Base-by-base conservation (phyloP, 805 yeast species). In the Pichia kluyveri region DNA sequence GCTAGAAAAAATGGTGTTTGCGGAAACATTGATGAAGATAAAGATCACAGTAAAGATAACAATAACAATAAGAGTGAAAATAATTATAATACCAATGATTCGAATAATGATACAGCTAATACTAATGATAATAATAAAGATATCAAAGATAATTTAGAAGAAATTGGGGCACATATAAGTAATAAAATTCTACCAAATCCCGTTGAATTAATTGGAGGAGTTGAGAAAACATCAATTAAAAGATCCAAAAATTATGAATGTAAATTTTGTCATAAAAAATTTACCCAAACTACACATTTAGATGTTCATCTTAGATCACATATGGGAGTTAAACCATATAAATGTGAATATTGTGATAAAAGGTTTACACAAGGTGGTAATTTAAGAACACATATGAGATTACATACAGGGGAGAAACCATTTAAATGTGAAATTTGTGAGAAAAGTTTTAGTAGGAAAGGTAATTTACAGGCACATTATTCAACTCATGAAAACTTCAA, bases 371-470 rank as follows among this genome's bases (percentile, higher is more conserved):
- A 88, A 62, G 91, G 96, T 42, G 96, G 96, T 23, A 88, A 88
- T 63, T 69, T 89, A 55, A 67, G 95, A 47, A 89, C 96, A 0
- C 96, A 89, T 68, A 70, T 80, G 58, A 70, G 96, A 53, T 70
- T 88, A 34, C 96, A 88, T 59, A 88, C 96, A 0, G 96, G 96
- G 28, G 96, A 90, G 58, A 85, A 86, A 60, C 98, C 97, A 5
- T 90, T 83, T 60, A 71, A 75, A 37, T 90, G 98, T 69, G 81
- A 79, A 18, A 66, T 76, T 10, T 90, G 98, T 65, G 77, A 78
- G 23, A 77, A 87, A 51, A 72, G 79, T 34, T 90, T 90, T 63
- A 86, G 95, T 46, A 76, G 96, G 58, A 86, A 90, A 65, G 98
- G 98, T 17, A 90, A 90, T 66, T 73, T 87, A 55, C 90, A 91